phyloP scores from a whole-genome alignment of 805 yeast species.

The Zygoascus flipseniorum region DNA sequence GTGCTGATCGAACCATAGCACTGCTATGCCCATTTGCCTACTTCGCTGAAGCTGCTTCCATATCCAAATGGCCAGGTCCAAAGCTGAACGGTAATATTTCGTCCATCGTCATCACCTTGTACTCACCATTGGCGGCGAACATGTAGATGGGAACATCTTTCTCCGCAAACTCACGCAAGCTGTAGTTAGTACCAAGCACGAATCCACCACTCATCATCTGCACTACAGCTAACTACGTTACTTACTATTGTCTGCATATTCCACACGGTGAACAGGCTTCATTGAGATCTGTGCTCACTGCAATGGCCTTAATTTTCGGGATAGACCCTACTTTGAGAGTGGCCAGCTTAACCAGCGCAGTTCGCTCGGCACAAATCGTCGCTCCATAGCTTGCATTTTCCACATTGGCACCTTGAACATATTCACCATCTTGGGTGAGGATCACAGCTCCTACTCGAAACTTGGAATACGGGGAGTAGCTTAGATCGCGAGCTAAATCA shows the following conservation, averaged over 20 bases:
- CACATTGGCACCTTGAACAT: constrained; percentile 71
- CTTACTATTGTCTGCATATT: constrained; percentile 72
- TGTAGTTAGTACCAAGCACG: constrained; percentile 3
- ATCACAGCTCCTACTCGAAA: constrained; percentile 81
- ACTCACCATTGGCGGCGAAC: constrained; percentile 40
- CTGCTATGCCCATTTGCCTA: background rate
- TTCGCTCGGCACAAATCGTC: constrained; percentile 68
- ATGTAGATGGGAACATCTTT: constrained; percentile 51
- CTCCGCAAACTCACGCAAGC: constrained; percentile 65
- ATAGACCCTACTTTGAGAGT: constrained; percentile 3
- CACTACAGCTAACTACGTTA: background rate
- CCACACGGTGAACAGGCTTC: constrained; percentile 82
- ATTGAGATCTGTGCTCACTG: constrained; percentile 52
- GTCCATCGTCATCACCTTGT: constrained; percentile 39
- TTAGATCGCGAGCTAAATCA: constrained; percentile 36
- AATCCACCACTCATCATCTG: too few species aligned
- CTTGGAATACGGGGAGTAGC: constrained; percentile 67
- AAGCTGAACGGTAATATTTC: constrained; percentile 77
- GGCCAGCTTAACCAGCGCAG: constrained; percentile 52
- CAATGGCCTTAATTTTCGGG: constrained; percentile 47
- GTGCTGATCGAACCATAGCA: too few species aligned
- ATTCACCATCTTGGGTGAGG: constrained; percentile 41
- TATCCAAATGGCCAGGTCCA: constrained; percentile 62
- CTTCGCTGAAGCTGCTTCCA: constrained; percentile 6
- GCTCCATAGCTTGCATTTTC: constrained; percentile 90